Conservation (phyloP, 495 filamentous ascomycete species). For the Aspergillus avenaceus region DNA sequence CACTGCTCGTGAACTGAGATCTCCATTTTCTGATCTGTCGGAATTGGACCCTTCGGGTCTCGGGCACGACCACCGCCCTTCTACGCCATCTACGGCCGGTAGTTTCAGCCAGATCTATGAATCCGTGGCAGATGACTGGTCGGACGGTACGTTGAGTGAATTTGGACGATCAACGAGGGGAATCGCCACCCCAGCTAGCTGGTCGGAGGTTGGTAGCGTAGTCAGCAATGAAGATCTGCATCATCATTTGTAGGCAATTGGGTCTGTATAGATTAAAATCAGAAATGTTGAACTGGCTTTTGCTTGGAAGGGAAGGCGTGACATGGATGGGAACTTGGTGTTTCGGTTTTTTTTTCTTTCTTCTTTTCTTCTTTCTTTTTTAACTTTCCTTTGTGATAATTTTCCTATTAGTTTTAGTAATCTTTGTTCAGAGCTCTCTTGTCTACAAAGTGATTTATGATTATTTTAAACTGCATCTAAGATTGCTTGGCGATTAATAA, state of each 20-base stretch:
- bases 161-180: constrained; percentile 46
- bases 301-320: background rate
- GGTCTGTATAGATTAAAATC: constrained; percentile 4
- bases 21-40: constrained; percentile 25
- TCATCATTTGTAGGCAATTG: constrained; percentile 21
- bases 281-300: background rate
- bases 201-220: constrained; percentile 75
- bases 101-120: constrained; percentile 34
- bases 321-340: background rate
- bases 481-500: background rate
- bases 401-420: background rate
- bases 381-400: background rate
- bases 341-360: background rate
- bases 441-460: no score
- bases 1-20: constrained; percentile 22
- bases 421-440: no score
- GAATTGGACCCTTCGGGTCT: constrained; percentile 12
- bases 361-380: background rate
- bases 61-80: constrained; percentile 24
- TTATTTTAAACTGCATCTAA: background rate
- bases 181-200: constrained; percentile 63
- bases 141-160: constrained; percentile 64
- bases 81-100: constrained; percentile 32
- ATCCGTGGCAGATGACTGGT: constrained; percentile 23
- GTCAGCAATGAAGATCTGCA: constrained; percentile 52